A percentile compares a stretch with the other conserved stretches of the same genome.
Conservation (phyloP, 768 basidiomycete genomes). For the Daedaleopsis sinensis region DNA sequence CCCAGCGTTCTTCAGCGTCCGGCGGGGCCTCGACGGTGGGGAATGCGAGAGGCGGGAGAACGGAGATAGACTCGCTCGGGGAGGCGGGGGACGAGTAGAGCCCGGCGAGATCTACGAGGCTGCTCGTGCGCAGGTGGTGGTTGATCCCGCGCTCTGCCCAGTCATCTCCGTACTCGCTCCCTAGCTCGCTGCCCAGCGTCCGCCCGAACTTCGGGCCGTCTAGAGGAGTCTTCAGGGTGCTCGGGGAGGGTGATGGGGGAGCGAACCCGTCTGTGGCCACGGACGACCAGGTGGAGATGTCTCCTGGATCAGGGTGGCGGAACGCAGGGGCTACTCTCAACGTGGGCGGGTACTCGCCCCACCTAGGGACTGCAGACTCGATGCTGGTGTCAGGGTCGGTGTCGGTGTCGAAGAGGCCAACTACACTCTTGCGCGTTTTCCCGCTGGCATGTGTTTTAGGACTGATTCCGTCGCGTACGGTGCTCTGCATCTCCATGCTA, state of each 20-base stretch:
- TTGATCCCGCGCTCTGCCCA: slow-evolving; percentile 41
- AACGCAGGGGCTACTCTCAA: slow-evolving; percentile 21
- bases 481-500: slow-evolving; percentile 30
- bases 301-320: neutral
- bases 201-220: slow-evolving; percentile 27
- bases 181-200: slow-evolving; percentile 63
- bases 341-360: slow-evolving; percentile 17
- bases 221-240: slow-evolving; percentile 17
- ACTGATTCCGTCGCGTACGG: slow-evolving; percentile 23
- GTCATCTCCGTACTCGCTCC: slow-evolving; percentile 51
- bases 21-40: neutral
- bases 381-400: neutral
- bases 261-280: slow-evolving; percentile 26
- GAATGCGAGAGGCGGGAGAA: neutral
- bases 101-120: slow-evolving; percentile 51
- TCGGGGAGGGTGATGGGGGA: slow-evolving; percentile 16
- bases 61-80: slow-evolving; percentile 3
- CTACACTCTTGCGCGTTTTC: slow-evolving; percentile 53
- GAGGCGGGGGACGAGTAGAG: slow-evolving; percentile 24
- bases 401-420: slow-evolving; percentile 64
- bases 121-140: slow-evolving; percentile 54
- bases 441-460: slow-evolving; percentile 11
- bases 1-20: neutral
- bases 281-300: slow-evolving; percentile 26
- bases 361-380: neutral